Evolutionary conservation across 1,284 basidiomycete species (phyloP).

Genomic region (Melampsora americana): DNA sequence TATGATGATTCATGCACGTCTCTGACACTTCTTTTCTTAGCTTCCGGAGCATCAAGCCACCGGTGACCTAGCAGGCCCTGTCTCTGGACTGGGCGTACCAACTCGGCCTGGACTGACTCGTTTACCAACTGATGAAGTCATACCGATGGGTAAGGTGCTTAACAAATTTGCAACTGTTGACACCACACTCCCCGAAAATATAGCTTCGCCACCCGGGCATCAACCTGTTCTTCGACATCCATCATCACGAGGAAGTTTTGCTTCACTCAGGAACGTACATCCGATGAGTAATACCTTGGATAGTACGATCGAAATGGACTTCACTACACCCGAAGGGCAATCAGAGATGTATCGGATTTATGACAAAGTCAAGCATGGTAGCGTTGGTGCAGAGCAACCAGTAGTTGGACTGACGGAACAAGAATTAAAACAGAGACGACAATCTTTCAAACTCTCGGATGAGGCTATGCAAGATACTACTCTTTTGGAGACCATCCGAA

Average conservation of each 20-base stretch:
- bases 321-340: constrained; percentile 39
- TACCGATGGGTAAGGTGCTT: constrained; percentile 26
- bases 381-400: neutral
- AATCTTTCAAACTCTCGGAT: constrained; percentile 27
- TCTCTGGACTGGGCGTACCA: constrained; percentile 26
- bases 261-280: constrained; percentile 19
- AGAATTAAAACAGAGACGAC: constrained; percentile 32
- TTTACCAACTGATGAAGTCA: constrained; percentile 6
- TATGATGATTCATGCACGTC: neutral
- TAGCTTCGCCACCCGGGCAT: constrained; percentile 31
- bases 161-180: constrained; percentile 12
- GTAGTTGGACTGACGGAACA: constrained; percentile 33
- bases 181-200: constrained; percentile 31
- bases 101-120: neutral
- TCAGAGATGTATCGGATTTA: constrained; percentile 14
- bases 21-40: neutral
- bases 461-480: constrained; percentile 41
- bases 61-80: constrained; percentile 24
- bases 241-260: constrained; percentile 1
- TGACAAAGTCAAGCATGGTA: neutral
- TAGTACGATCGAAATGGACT: constrained; percentile 36
- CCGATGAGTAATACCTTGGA: constrained; percentile 42
- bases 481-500: constrained; percentile 27
- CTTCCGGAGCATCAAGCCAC: constrained; percentile 40
- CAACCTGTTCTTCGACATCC: constrained; percentile 6